These are phyloP conservation scores for Melampsora larici-populina DNA, from an alignment of 1,284 basidiomycete species.

Conservation along the genomic window DNA sequence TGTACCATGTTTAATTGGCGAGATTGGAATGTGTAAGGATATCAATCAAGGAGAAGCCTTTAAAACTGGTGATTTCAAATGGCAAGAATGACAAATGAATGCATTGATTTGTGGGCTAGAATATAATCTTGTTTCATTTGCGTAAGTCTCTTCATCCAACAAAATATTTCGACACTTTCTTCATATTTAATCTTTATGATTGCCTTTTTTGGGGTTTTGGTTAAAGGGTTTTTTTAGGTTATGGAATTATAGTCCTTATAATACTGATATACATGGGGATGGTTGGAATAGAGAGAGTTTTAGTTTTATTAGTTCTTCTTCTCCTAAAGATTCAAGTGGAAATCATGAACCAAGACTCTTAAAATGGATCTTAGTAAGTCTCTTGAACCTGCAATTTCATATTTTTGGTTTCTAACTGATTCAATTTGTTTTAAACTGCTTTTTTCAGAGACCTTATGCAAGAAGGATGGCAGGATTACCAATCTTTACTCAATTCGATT, in stretches of 20 bases:
- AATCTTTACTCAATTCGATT: conserved; percentile 48
- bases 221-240: conserved; percentile 60
- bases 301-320: conserved; percentile 57
- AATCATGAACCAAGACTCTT: conserved; percentile 43
- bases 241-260: conserved; percentile 92
- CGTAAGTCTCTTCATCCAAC: conserved; percentile 45
- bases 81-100: conserved; percentile 54
- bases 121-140: conserved; percentile 51
- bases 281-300: conserved; percentile 81
- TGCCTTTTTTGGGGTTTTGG: neutral
- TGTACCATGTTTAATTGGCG: conserved; percentile 76
- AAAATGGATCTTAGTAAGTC: conserved; percentile 29
- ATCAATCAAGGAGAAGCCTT: conserved; percentile 76
- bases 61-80: conserved; percentile 65
- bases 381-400: too few relatives aligned
- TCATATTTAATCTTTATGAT: neutral
- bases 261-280: conserved; percentile 74
- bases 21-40: conserved; percentile 89
- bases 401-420: too few relatives aligned
- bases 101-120: conserved; percentile 53
- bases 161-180: too few relatives aligned
- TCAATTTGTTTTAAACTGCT: too few relatives aligned
- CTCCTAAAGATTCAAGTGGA: conserved; percentile 40
- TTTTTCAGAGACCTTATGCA: conserved; percentile 51
- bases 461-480: conserved; percentile 53